Base-by-base conservation (phyloP, 768 basidiomycete species). In the Lepiota subincarnata region DNA sequence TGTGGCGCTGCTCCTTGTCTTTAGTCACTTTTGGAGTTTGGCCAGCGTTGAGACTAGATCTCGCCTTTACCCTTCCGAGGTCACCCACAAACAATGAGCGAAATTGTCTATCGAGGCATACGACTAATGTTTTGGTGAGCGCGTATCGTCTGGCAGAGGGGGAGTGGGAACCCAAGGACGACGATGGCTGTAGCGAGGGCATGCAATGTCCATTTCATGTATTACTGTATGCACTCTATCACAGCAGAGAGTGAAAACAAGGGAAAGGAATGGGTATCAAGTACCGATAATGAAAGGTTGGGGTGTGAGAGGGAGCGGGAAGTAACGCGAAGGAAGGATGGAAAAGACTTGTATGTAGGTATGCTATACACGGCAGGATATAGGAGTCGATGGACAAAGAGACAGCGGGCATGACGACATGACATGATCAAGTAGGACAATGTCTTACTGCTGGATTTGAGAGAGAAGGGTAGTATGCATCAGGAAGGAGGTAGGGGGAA, bases 161-260 rank as follows among this genome's bases (percentile, higher is more conserved):
- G 31, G 8, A 31, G 7, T 31, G 31, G 31, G 3, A 31, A 11
- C 31, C 31, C 31, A 11, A 31, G 31, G 31, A 8, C 31, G 31
- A 31, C 10, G 31, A 31, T 31, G 4, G 6, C 31, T 31, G 31
- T 4, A 7, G 31, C 31, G 7, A 31, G 10, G 31, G 31, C 31
- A 12, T 20, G 12, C 28, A 20, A 34, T 16, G 16, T 18, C 11
- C 6, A 35, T 54, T 48, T 40, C 26, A 47, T 53, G 53, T 35
- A 42, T 48, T 47, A 54, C 31, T 34, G 38, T 19, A 47, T 35
- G 53, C 48, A 54, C 40, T 47, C 45, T 54, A 54, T 54, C 42
- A 48, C 53, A 48, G 31, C 38, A 54, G 19, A 47, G 8, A 14
- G 16, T 12, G 24, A 12, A 14, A 47, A 34, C 16, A 39, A 36